Evolutionary conservation across 2,329 filamentous ascomycete species (phyloP).

Genomic region (Hirsutella minnesotensis): DNA sequence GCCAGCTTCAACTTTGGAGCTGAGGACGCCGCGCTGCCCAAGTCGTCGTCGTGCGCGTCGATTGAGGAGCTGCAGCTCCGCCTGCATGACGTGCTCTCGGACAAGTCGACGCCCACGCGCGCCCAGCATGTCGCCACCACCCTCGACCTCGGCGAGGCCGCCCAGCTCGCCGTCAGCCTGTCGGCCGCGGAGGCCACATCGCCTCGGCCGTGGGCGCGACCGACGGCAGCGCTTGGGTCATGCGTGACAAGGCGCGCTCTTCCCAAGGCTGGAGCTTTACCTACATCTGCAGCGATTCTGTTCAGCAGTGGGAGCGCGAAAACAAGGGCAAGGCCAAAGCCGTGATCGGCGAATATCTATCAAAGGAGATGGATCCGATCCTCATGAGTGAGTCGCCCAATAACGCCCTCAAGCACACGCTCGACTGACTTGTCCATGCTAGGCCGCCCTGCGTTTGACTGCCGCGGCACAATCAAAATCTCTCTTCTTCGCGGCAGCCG

Average conservation of each 20-base stretch:
- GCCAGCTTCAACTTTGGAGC: conserved; percentile 21
- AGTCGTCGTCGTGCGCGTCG: conserved; percentile 17
- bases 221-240: conserved; percentile 37
- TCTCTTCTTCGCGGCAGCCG: conserved; percentile 35
- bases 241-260: conserved; percentile 30
- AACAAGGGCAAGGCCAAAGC: conserved; percentile 27
- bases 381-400: conserved; percentile 30
- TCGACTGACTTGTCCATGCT: conserved; percentile 4
- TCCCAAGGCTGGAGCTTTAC: conserved; percentile 40
- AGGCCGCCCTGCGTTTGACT: conserved; percentile 49
- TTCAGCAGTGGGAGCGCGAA: conserved; percentile 37
- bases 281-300: conserved; percentile 41
- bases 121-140: conserved; percentile 36
- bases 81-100: conserved; percentile 27
- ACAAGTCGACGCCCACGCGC: conserved; percentile 32
- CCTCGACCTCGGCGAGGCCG: conserved; percentile 32
- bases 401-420: too few species aligned
- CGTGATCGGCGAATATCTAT: conserved; percentile 36
- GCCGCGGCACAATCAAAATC: conserved; percentile 37
- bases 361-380: conserved; percentile 31
- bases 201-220: conserved; percentile 27
- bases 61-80: conserved; percentile 33
- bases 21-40: conserved; percentile 10
- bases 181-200: conserved; percentile 30
- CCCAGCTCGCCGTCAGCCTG: conserved; percentile 29